A percentile compares a stretch with the other conserved stretches of the same genome.
These are phyloP conservation scores for Bothriochloa decipiens DNA, from an alignment of 176 grass and related monocot species.

Conservation along the genomic window DNA sequence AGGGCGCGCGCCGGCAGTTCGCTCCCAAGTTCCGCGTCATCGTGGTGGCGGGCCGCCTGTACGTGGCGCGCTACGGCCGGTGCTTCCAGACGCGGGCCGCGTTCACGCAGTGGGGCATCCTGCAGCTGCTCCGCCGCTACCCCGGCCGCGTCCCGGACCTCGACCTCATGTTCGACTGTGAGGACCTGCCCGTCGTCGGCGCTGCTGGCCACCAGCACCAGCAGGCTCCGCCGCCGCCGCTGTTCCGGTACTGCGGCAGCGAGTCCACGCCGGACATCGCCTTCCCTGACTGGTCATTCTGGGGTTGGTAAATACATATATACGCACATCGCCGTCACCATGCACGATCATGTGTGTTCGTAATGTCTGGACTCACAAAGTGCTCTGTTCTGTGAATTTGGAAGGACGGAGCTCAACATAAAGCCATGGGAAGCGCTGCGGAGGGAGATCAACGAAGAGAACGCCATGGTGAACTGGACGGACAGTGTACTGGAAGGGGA, in stretches of 20 bases:
- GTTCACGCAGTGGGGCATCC: constrained; percentile 67
- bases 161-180: constrained; percentile 68
- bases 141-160: constrained; percentile 58
- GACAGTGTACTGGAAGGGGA: constrained; percentile 81
- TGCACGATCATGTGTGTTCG: not conserved
- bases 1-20: constrained; percentile 33
- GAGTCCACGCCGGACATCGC: constrained; percentile 56
- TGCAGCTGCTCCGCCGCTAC: constrained; percentile 67
- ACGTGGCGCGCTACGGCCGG: constrained; percentile 45
- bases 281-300: constrained; percentile 77
- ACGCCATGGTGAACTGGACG: constrained; percentile 57
- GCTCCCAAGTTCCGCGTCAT: constrained; percentile 54
- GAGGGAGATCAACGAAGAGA: constrained; percentile 46
- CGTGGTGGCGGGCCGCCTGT: constrained; percentile 40
- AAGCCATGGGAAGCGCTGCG: constrained; percentile 71
- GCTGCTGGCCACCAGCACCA: not conserved
- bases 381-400: not conserved
- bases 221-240: not conserved
- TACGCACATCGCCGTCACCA: not conserved
- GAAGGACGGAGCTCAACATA: constrained; percentile 84
- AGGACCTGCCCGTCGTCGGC: constrained; percentile 49
- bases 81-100: constrained; percentile 53
- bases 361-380: not conserved
- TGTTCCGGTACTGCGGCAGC: constrained; percentile 65
- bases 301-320: constrained; percentile 62